Evolutionary conservation across 257 asterid genomes (phyloP).

Genomic region (Jacaranda mimosifolia): DNA sequence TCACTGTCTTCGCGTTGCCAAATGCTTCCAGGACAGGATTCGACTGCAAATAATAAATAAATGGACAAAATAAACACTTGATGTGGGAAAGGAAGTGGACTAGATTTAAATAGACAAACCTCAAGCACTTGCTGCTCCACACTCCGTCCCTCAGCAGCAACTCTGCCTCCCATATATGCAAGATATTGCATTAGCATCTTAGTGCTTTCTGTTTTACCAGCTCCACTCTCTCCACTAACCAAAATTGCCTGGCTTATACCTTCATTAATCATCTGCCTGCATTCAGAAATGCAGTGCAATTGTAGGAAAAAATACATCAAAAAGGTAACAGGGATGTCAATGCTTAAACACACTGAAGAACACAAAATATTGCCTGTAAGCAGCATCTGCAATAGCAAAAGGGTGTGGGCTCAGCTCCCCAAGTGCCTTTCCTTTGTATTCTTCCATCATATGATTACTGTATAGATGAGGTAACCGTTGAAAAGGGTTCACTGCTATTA

Average conservation of each 20-base stretch:
- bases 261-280: constrained; percentile 75
- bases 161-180: constrained; percentile 81
- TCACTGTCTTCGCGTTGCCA: constrained; percentile 81
- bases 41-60: constrained; percentile 53
- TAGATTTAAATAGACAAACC: constrained; percentile 48
- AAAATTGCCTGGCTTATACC: constrained; percentile 71
- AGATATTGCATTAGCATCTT: constrained; percentile 80
- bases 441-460: constrained; percentile 61
- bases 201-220: constrained; percentile 86
- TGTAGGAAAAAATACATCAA: constrained; percentile 20
- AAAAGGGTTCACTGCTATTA: constrained; percentile 84
- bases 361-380: constrained; percentile 59
- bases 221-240: constrained; percentile 92
- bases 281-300: constrained; percentile 22
- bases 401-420: constrained; percentile 82
- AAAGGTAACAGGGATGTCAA: constrained; percentile 8
- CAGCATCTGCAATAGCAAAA: constrained; percentile 80
- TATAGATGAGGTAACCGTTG: constrained; percentile 67
- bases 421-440: constrained; percentile 65
- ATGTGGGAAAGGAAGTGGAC: constrained; percentile 4
- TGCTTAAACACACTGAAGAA: constrained; percentile 17
- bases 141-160: constrained; percentile 58
- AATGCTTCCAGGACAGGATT: constrained; percentile 85
- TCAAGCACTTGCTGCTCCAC: constrained; percentile 87
- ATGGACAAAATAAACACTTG: background rate